These are phyloP conservation scores for Cardiosporidium cionae DNA, from an alignment of 169 alveolate genomes.

Conservation along the genomic window DNA sequence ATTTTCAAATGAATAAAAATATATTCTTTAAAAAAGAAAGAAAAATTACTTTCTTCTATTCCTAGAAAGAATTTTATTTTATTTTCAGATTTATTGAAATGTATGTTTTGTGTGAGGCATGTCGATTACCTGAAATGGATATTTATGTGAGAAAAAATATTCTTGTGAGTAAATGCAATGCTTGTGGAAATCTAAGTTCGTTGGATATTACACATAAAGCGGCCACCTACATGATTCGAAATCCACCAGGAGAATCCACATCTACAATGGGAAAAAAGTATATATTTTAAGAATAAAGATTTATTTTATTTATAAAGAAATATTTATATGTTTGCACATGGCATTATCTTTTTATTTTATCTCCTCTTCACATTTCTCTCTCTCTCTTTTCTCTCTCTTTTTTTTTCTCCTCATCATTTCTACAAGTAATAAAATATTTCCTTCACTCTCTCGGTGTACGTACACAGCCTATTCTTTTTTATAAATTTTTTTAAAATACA, in stretches of 20 bases:
- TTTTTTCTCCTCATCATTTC: too few relatives aligned
- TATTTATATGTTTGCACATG: too few relatives aligned
- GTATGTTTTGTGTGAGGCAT: conserved; percentile 93
- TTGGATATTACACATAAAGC: conserved; percentile 91
- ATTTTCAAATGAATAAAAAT: too few relatives aligned
- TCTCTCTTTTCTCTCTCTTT: too few relatives aligned
- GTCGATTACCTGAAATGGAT: conserved; percentile 95
- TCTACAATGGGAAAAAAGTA: conserved; percentile 54
- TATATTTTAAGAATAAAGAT: too few relatives aligned
- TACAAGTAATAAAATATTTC: too few relatives aligned
- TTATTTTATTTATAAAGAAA: too few relatives aligned
- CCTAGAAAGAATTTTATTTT: not conserved
- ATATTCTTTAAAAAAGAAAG: not conserved
- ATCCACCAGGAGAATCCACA: conserved; percentile 79
- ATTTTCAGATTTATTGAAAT: conserved; percentile 79
- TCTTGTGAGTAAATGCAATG: conserved; percentile 83
- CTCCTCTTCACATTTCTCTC: too few relatives aligned
- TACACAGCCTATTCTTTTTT: too few relatives aligned
- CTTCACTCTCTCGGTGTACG: too few relatives aligned
- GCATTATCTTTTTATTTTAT: too few relatives aligned
- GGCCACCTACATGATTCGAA: conserved; percentile 85
- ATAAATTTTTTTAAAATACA: too few relatives aligned
- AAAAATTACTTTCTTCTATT: not conserved
- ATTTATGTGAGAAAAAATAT: conserved; percentile 79
- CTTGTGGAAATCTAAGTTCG: conserved; percentile 91